These are phyloP conservation scores for Nothophaeocryptopus gaeumannii DNA, from an alignment of 2,329 filamentous ascomycete species.

Conservation along the genomic window DNA sequence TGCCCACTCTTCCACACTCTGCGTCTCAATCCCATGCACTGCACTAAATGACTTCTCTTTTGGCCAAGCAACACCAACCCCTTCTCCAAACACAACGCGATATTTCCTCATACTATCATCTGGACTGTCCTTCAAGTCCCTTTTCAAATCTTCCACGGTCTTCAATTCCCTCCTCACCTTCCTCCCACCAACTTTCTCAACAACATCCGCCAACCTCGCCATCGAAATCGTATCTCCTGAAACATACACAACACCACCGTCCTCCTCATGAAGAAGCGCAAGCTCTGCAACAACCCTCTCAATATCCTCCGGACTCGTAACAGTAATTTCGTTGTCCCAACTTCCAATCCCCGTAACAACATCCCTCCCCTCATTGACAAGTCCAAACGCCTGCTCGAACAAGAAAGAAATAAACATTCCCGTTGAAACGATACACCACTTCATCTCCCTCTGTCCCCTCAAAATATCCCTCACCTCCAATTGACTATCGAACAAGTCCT, in stretches of 20 bases:
- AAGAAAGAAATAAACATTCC: slow-evolving; percentile 70
- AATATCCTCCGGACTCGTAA: slow-evolving; percentile 64
- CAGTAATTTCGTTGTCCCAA: slow-evolving; percentile 62
- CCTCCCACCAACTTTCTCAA: slow-evolving; percentile 47
- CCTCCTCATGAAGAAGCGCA: slow-evolving; percentile 42
- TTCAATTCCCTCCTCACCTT: slow-evolving; percentile 52
- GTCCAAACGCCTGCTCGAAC: slow-evolving; percentile 61
- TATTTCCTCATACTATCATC: slow-evolving; percentile 57
- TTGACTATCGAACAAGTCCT: slow-evolving; percentile 68
- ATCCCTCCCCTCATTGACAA: slow-evolving; percentile 51
- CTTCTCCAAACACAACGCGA: slow-evolving; percentile 58
- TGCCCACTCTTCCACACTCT: slow-evolving; percentile 44
- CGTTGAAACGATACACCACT: slow-evolving; percentile 65
- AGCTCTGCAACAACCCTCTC: slow-evolving; percentile 59
- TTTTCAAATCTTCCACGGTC: slow-evolving; percentile 45
- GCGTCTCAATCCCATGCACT: slow-evolving; percentile 47
- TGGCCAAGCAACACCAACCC: slow-evolving; percentile 60
- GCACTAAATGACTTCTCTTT: slow-evolving; percentile 53
- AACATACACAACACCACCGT: slow-evolving; percentile 53
- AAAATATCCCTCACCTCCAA: slow-evolving; percentile 56
- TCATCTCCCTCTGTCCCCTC: slow-evolving; percentile 41
- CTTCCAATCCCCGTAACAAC: slow-evolving; percentile 50
- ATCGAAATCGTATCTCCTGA: slow-evolving; percentile 64
- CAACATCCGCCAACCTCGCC: slow-evolving; percentile 45
- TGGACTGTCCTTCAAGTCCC: slow-evolving; percentile 48